Evolutionary conservation across 2,329 filamentous ascomycete species (phyloP), one percentile per base, ranked within the genome.

Genomic region (Truncatella angustata): DNA sequence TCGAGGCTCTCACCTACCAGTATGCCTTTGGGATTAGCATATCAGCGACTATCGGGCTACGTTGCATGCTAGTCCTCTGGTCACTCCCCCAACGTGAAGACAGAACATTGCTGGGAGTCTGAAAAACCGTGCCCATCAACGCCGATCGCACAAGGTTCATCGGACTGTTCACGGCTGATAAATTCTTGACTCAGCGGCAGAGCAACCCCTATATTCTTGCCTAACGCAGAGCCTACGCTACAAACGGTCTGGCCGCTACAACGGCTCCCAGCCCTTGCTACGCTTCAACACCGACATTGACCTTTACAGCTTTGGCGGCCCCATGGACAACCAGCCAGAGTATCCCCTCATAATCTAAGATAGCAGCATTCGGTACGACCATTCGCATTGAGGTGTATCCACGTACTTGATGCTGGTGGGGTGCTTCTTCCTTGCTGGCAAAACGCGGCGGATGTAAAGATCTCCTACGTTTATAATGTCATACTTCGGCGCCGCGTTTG

Each of bases 261-360:
- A 61, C 64, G 28, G 28, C 59, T 67, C 44, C 66, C 66, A 44
- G 60, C 45, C 53, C 58, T 49, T 48, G 69, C 58, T 46, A 62
- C 53, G 23, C 56, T 57, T 20, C 51, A 63, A 9, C 54, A 69
- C 48, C 53, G 55, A 58, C 49, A 67, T 62, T 50, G 62, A 73
- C 56, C 51, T 72, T 3, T 70, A 73, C 53, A 59, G 67, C 21
- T 70, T 69, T 45, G 72, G 72, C 40, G 71, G 68, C 4, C 70
- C 72, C 1, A 67, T 67, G 46, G 62, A 69, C 44, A 73, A 7
- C 9, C 3, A 39, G n/a, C 7, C 3, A 7, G 36, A 39, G 16
- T n/a, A n/a, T 16, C 36, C 16, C 36, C 14, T 49, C 14, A 18
- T 37, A 35, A 53, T 32, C 2, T 32, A 44, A 28, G 39, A 45